Conservation (phyloP, 352 stramenopile genomes). For the Phytophthora hibernalis region DNA sequence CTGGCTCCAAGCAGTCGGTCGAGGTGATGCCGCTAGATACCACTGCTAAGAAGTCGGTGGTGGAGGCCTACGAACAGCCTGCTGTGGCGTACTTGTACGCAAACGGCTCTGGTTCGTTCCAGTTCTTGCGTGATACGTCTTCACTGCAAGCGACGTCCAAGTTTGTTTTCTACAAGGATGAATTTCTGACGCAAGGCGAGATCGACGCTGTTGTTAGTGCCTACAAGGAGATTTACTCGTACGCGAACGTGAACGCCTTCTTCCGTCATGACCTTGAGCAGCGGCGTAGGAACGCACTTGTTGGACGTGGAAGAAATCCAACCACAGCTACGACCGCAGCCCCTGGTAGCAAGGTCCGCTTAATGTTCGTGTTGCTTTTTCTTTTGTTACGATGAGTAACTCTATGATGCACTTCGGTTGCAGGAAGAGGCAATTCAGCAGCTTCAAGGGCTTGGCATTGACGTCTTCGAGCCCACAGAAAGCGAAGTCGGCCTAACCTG, state of each 20-base stretch:
- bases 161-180: conserved; percentile 91
- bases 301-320: conserved; percentile 35
- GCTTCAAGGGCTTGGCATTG: conserved; percentile 79
- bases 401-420: conserved; percentile 3
- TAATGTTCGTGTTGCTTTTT: neutral
- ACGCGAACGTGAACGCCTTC: conserved; percentile 78
- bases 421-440: conserved; percentile 85
- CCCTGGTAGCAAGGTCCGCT: conserved; percentile 54
- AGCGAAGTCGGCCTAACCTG: conserved; percentile 74
- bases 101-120: conserved; percentile 81
- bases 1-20: conserved; percentile 44
- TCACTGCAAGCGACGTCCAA: conserved; percentile 46
- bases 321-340: conserved; percentile 21
- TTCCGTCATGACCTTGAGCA: conserved; percentile 75
- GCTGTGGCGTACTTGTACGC: conserved; percentile 78
- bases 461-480: conserved; percentile 77
- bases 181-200: conserved; percentile 72
- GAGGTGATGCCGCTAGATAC: conserved; percentile 61
- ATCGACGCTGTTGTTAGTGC: conserved; percentile 80
- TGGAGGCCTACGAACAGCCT: conserved; percentile 75
- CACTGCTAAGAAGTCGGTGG: conserved; percentile 57
- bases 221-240: conserved; percentile 89
- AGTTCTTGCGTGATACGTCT: conserved; percentile 71
- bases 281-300: conserved; percentile 61
- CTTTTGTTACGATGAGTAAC: neutral